Evolutionary conservation across 1,284 basidiomycete genomes (phyloP).

Genomic region (Caloboletus inedulis): DNA sequence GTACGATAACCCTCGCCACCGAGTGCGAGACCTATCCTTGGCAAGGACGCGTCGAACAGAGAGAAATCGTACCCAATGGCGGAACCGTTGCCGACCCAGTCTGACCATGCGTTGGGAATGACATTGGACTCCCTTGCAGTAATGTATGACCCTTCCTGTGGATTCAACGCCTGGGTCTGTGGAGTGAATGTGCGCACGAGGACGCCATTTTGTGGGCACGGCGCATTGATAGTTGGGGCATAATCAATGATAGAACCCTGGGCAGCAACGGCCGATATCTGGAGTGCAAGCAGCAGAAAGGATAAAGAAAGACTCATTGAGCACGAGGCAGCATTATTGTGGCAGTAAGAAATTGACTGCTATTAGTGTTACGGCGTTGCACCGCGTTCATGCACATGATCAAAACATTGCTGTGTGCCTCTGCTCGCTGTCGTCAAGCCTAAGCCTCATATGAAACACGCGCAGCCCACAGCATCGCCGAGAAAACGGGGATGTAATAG

Average conservation of each 20-base stretch:
- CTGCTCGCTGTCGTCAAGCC: not conserved
- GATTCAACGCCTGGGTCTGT: slow-evolving; percentile 48
- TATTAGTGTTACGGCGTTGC: not conserved
- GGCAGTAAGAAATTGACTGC: not conserved
- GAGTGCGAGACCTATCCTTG: slow-evolving; percentile 55
- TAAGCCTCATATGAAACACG: not conserved
- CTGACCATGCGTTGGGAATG: slow-evolving; percentile 50
- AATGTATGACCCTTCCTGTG: slow-evolving; percentile 48
- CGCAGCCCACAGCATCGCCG: not conserved
- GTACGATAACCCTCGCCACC: slow-evolving; percentile 60
- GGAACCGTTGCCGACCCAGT: slow-evolving; percentile 56
- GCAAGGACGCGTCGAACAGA: slow-evolving; percentile 40
- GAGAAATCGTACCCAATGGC: slow-evolving; percentile 50
- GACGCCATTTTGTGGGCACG: slow-evolving; percentile 46
- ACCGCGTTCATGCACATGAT: slow-evolving; percentile 7
- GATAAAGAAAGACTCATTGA: slow-evolving; percentile 8
- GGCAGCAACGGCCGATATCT: not conserved
- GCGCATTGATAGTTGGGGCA: slow-evolving; percentile 45
- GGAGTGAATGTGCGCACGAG: slow-evolving; percentile 54
- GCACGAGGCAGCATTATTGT: slow-evolving; percentile 10
- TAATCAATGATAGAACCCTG: slow-evolving; percentile 30
- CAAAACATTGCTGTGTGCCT: slow-evolving; percentile 15
- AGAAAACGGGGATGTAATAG: not conserved
- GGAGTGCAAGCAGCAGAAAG: not conserved
- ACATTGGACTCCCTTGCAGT: slow-evolving; percentile 39